Conservation (phyloP, 2,329 filamentous ascomycete species). For the Paramyrothecium sp. region DNA sequence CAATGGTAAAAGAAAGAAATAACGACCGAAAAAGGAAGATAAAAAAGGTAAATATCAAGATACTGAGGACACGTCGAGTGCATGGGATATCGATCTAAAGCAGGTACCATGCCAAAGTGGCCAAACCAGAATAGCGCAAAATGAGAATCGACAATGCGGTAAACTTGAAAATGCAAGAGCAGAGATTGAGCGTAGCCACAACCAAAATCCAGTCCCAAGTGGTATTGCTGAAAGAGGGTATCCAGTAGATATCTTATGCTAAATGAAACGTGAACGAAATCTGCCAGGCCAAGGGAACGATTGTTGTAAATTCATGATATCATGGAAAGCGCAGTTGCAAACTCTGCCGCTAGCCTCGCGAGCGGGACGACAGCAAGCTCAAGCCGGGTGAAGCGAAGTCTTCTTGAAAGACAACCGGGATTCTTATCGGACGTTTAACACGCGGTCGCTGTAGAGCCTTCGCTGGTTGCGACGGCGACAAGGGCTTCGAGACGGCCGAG, state of each 20-base stretch:
- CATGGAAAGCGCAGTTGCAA: too few species aligned
- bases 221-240: neutral
- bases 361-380: too few species aligned
- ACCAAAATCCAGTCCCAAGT: neutral
- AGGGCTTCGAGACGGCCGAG: slow-evolving; percentile 38
- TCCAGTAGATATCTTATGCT: neutral
- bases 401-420: slow-evolving; percentile 10
- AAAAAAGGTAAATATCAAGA: neutral
- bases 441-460: slow-evolving; percentile 39
- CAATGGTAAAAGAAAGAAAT: slow-evolving; percentile 3
- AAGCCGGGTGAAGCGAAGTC: too few species aligned
- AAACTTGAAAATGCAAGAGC: neutral
- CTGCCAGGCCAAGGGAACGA: slow-evolving; percentile 20
- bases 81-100: neutral
- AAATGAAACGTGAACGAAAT: slow-evolving; percentile 11
- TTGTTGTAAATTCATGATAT: slow-evolving; percentile 8
- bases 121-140: neutral
- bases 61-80: neutral
- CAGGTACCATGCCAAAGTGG: neutral
- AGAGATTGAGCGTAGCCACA: neutral
- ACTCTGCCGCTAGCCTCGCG: too few species aligned
- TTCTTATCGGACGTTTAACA: slow-evolving; percentile 22
- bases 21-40: neutral
- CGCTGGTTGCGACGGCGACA: slow-evolving; percentile 43
- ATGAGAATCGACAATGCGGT: neutral